phyloP scores from a whole-genome alignment of 208 protist species.

The Crithidia thermophila region DNA sequence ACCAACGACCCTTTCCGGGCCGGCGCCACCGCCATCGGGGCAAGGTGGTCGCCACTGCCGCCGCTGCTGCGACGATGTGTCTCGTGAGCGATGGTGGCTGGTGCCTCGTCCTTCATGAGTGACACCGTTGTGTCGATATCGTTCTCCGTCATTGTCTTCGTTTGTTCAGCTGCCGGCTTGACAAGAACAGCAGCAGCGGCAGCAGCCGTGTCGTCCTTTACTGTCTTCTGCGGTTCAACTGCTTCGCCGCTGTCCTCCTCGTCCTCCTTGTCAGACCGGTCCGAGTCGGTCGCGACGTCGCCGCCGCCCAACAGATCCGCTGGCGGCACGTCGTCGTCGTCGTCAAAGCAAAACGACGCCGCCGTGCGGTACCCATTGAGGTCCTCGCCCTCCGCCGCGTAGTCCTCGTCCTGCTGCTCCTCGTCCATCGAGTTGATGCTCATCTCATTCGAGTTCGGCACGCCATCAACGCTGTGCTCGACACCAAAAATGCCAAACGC shows the following conservation, averaged over 20 bases:
- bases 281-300: too few relatives aligned
- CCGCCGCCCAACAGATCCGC: neutral
- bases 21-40: conserved; percentile 12
- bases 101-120: neutral
- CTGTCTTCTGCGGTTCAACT: neutral
- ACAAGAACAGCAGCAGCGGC: too few relatives aligned
- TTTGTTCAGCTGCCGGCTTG: too few relatives aligned
- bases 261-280: neutral
- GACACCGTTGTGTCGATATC: too few relatives aligned
- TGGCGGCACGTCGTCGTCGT: neutral
- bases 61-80: neutral
- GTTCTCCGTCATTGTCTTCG: too few relatives aligned
- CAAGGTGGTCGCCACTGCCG: neutral
- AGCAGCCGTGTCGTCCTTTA: too few relatives aligned
- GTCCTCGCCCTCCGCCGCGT: neutral
- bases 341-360: conserved; percentile 21
- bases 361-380: conserved; percentile 25
- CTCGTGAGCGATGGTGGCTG: neutral
- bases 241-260: neutral
- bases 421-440: neutral
- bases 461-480: neutral
- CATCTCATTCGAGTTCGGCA: neutral
- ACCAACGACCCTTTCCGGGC: neutral
- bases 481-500: conserved; percentile 12
- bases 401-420: conserved; percentile 12